Percentiles rank a stretch among this genome's conserved stretches.
These are phyloP conservation scores for Fraxinus quadrangulata DNA, from an alignment of 257 asterid species.

Conservation along the genomic window DNA sequence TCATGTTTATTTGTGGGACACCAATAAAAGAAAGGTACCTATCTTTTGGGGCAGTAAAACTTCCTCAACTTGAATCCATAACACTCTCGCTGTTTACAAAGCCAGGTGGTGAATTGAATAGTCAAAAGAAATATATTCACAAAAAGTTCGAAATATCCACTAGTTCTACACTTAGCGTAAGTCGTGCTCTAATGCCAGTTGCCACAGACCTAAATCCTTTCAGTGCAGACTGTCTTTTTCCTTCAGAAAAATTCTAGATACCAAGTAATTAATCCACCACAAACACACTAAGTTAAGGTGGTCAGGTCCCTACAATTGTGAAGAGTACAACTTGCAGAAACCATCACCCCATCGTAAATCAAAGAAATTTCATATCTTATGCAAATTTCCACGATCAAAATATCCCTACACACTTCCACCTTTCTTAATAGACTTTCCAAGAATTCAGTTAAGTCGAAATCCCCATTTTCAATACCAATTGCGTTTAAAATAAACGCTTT, in stretches of 20 bases:
- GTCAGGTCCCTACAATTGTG: background rate
- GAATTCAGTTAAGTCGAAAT: background rate
- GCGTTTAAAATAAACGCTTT: background rate
- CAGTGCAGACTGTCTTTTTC: background rate
- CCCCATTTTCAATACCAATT: background rate
- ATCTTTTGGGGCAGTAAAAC: background rate
- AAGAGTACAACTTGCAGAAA: background rate
- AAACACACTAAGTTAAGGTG: background rate
- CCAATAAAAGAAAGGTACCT: background rate
- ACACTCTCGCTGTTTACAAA: background rate
- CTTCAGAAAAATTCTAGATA: background rate
- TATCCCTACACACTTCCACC: background rate
- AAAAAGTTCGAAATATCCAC: background rate
- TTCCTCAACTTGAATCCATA: slow-evolving; percentile 3
- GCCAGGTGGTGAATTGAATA: background rate
- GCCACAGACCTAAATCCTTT: background rate
- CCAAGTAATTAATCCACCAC: background rate
- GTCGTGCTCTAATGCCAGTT: background rate
- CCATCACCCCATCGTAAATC: background rate
- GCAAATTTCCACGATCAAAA: slow-evolving; percentile 11
- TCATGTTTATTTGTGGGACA: background rate
- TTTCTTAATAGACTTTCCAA: background rate
- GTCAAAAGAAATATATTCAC: background rate
- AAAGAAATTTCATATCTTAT: background rate
- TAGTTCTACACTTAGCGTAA: background rate